Evolutionary conservation across 805 yeast genomes (phyloP).

Genomic region (Teunomyces kruisii): DNA sequence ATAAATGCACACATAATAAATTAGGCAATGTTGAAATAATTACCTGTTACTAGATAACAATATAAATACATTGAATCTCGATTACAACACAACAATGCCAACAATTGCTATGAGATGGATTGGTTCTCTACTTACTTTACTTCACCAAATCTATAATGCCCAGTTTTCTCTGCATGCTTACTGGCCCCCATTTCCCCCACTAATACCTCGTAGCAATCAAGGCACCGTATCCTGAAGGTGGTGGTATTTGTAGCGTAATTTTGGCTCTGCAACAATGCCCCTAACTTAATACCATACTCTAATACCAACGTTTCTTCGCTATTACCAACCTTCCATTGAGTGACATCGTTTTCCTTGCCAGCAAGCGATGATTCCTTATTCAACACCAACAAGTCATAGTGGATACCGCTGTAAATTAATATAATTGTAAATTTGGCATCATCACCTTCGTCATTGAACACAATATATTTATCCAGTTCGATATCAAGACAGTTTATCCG

Average conservation of each 20-base stretch:
- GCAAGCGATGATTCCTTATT: constrained; percentile 10
- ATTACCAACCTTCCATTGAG: constrained; percentile 41
- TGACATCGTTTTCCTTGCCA: constrained; percentile 31
- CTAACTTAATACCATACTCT: constrained; percentile 39
- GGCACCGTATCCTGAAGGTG: constrained; percentile 56
- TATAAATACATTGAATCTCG: too few relatives aligned
- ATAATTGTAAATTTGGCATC: constrained; percentile 44
- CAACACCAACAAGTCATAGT: constrained; percentile 58
- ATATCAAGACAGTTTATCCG: constrained; percentile 64
- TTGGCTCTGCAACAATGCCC: constrained; percentile 43
- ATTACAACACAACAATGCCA: too few relatives aligned
- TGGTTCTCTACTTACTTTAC: constrained; percentile 17
- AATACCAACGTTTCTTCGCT: constrained; percentile 32
- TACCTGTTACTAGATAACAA: too few relatives aligned
- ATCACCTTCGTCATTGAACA: constrained; percentile 44
- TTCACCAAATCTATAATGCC: constrained; percentile 66
- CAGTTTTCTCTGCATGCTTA: constrained; percentile 61
- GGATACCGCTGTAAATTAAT: constrained; percentile 67
- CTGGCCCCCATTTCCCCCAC: constrained; percentile 66
- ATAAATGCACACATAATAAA: too few relatives aligned
- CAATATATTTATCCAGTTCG: constrained; percentile 56
- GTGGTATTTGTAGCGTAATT: constrained; percentile 69
- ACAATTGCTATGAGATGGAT: too few relatives aligned
- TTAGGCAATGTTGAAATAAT: too few relatives aligned
- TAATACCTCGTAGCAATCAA: constrained; percentile 50